Base-by-base conservation (phyloP, 2,329 filamentous ascomycete species). In the Sporothrix globosa region DNA sequence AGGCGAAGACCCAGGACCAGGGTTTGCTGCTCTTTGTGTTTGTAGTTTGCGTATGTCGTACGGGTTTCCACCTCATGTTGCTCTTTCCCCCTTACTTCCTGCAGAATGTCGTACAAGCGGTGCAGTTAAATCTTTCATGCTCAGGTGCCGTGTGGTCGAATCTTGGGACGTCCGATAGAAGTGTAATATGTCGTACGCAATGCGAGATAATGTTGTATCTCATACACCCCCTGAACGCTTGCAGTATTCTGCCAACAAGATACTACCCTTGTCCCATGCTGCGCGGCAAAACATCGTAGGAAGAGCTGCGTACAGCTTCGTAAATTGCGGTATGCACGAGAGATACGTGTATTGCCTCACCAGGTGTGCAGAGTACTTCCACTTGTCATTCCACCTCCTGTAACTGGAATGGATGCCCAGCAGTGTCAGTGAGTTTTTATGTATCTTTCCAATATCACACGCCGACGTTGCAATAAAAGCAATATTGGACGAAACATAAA, bases 181-280 rank as follows among this genome's bases (percentile, higher is more conserved):
- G 41, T 7, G 34, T 34, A 6, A 34, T 34, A 34, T 6, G 34
- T 34, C 34, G 34, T 34, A 48, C 46, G 41, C 41, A 48, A 68
- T 68, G 66, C 52, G 41, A 68, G 66, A 58, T 58, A 34, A 6
- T 53, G 66, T 56, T 41, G 66, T 53, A 67, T 54, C 24, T 54
- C 21, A 41, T 34, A 11, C 34, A 56, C 41, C n/a, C 6, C n/a
- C 46, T 21, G n/a, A 50, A 39, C 19, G 50, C 65, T 44, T 67
- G 34, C 50, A 54, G 39, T 11, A 13, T 30, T 61, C 10, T 46
- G 58, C n/a, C 58, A 63, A 27, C 58, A 27, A 27, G 14, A 63
- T 65, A 21, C 41, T 14, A 65, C 24, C 46, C 60, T 50, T n/a
- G 44, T 34, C 60, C 24, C 60, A 50, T n/a, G 19, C 44, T n/a